Percentiles rank a stretch among this genome's conserved stretches.
phyloP scores from a whole-genome alignment of 164 flowering plant species.

The Magnolia sinica region DNA sequence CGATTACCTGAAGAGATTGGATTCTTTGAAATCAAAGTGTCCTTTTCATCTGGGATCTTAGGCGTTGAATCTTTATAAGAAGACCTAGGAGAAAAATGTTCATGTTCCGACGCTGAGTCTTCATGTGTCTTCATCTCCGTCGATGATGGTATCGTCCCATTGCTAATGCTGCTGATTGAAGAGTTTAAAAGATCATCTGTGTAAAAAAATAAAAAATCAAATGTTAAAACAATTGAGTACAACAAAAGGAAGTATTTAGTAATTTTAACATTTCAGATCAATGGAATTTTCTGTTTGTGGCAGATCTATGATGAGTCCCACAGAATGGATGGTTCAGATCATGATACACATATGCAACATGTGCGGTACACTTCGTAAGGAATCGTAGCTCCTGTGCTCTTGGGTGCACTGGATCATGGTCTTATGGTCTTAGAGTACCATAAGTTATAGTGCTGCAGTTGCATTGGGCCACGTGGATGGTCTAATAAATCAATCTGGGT shows the following conservation, averaged over 20 bases:
- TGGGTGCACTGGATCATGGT: too few relatives aligned
- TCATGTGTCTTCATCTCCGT: background rate
- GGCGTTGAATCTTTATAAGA: constrained; percentile 5
- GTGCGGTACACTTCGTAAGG: too few relatives aligned
- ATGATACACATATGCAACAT: too few relatives aligned
- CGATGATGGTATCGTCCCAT: background rate
- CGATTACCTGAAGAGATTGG: background rate
- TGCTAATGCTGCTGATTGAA: background rate
- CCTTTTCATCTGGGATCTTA: constrained; percentile 6
- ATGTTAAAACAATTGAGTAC: background rate
- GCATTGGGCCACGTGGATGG: too few relatives aligned
- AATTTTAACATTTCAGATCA: background rate
- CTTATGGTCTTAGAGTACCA: too few relatives aligned
- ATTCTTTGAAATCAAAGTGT: background rate
- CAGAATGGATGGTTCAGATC: too few relatives aligned
- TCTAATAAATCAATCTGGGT: too few relatives aligned
- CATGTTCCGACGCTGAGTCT: background rate
- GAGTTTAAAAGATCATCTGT: constrained; percentile 15
- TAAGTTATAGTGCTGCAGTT: too few relatives aligned
- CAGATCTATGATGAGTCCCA: background rate
- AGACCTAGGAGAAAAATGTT: constrained; percentile 1
- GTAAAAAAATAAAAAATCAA: background rate
- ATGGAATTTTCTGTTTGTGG: background rate
- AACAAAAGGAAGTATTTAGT: background rate
- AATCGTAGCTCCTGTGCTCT: too few relatives aligned